These are phyloP conservation scores for Talaromyces albobiverticillius DNA, from an alignment of 2,329 filamentous ascomycete species.

Conservation along the genomic window DNA sequence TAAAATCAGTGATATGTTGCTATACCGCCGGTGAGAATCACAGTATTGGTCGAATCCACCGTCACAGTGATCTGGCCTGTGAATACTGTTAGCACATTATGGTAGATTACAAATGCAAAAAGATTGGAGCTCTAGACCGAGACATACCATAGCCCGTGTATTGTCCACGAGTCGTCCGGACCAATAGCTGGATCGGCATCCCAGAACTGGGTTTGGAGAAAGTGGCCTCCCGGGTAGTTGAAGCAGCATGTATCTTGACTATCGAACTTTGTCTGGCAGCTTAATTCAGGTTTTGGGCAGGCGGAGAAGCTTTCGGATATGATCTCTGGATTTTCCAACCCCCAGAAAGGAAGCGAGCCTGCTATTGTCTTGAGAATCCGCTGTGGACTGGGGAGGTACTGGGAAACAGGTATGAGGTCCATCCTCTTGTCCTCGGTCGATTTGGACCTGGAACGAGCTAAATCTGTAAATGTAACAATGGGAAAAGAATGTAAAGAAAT, in stretches of 20 bases:
- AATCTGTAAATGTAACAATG: background rate
- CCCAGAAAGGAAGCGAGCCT: conserved; percentile 29
- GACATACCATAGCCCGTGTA: conserved; percentile 64
- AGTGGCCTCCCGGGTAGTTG: conserved; percentile 67
- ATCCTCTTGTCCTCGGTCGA: background rate
- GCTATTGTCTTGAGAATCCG: conserved; percentile 32
- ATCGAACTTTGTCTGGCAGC: conserved; percentile 62
- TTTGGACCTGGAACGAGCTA: background rate
- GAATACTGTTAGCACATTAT: background rate
- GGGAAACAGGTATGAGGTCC: conserved; percentile 8
- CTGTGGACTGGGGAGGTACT: conserved; percentile 31
- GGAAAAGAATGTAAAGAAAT: background rate
- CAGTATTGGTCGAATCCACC: conserved; percentile 67
- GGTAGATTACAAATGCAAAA: background rate
- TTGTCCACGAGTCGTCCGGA: conserved; percentile 68
- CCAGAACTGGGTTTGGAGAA: conserved; percentile 77
- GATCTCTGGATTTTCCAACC: conserved; percentile 15
- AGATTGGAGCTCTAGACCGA: background rate
- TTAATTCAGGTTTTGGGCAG: conserved; percentile 45
- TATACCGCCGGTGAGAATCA: conserved; percentile 60
- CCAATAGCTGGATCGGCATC: conserved; percentile 64
- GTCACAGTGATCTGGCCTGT: conserved; percentile 64
- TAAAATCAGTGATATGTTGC: conserved; percentile 64
- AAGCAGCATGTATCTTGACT: conserved; percentile 71
- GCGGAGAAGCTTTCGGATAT: conserved; percentile 18